Evolutionary conservation across 1,284 basidiomycete species (phyloP).

Genomic region (Spongiforma sp.): DNA sequence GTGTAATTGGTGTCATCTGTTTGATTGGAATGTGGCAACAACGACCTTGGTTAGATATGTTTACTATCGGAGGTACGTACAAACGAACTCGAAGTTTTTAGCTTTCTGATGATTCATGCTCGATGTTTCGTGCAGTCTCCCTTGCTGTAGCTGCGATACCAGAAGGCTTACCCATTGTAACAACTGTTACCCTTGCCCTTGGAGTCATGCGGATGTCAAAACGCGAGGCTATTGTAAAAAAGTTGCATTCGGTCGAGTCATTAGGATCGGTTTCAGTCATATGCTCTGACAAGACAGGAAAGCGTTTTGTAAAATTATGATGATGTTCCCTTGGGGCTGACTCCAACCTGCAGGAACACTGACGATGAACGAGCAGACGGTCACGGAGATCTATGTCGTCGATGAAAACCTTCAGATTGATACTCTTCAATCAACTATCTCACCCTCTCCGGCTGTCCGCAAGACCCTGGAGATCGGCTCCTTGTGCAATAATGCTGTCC

Average conservation of each 20-base stretch:
- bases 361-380: slow-evolving; percentile 96
- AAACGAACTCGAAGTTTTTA: no score
- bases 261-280: slow-evolving; percentile 95
- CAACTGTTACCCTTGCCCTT: slow-evolving; percentile 94
- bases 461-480: slow-evolving; percentile 72
- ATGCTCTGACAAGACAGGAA: slow-evolving; percentile 96
- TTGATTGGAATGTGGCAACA: slow-evolving; percentile 88
- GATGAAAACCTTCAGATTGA: slow-evolving; percentile 83
- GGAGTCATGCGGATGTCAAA: slow-evolving; percentile 95
- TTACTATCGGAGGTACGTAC: slow-evolving; percentile 90
- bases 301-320: slow-evolving; percentile 25
- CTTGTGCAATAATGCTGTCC: slow-evolving; percentile 75
- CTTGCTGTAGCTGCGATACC: slow-evolving; percentile 97
- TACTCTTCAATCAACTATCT: slow-evolving; percentile 33
- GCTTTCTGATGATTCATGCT: slow-evolving; percentile 3
- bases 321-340: slow-evolving; percentile 2
- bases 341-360: slow-evolving; percentile 73
- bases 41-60: slow-evolving; percentile 97
- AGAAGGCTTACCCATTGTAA: slow-evolving; percentile 96
- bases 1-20: slow-evolving; percentile 92
- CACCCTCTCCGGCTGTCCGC: slow-evolving; percentile 58
- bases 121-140: slow-evolving; percentile 65
- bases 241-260: slow-evolving; percentile 93
- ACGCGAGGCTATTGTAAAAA: slow-evolving; percentile 96
- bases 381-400: slow-evolving; percentile 86